phyloP scores from a whole-genome alignment of 2,329 filamentous ascomycete species.

The Botryotinia narcissicola region DNA sequence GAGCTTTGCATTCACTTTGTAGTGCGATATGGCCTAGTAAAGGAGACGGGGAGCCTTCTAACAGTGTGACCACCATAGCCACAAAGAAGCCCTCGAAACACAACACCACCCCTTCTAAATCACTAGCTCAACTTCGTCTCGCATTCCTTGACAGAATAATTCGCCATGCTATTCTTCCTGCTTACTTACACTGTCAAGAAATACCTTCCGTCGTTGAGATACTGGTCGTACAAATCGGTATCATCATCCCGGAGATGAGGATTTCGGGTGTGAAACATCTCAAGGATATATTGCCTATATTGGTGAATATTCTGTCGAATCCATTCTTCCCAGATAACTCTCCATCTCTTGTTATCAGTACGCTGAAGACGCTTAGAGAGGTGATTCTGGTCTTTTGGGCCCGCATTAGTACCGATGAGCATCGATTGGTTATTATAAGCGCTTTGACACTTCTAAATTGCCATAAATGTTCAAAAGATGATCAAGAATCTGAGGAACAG shows the following conservation, averaged over 20 bases:
- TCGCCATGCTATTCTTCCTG: slow-evolving; percentile 54
- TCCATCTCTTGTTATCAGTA: slow-evolving; percentile 50
- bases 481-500: not conserved
- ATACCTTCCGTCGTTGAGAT: slow-evolving; percentile 56
- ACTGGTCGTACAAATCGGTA: slow-evolving; percentile 51
- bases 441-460: slow-evolving; percentile 48
- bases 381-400: slow-evolving; percentile 68
- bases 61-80: slow-evolving; percentile 19
- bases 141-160: slow-evolving; percentile 53
- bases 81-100: not conserved
- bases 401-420: slow-evolving; percentile 52
- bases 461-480: not conserved
- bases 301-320: slow-evolving; percentile 62
- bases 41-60: slow-evolving; percentile 6
- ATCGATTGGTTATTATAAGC: slow-evolving; percentile 63
- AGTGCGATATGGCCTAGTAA: slow-evolving; percentile 26
- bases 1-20: slow-evolving; percentile 60
- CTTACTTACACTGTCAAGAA: slow-evolving; percentile 57
- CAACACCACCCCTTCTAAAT: not conserved
- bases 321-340: slow-evolving; percentile 61
- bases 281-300: slow-evolving; percentile 47
- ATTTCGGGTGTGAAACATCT: slow-evolving; percentile 66
- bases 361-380: slow-evolving; percentile 49
- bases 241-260: slow-evolving; percentile 55
- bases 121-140: slow-evolving; percentile 30